Evolutionary conservation across 78 protist genomes (phyloP).

Genomic region (Speleostelium caveatum): DNA sequence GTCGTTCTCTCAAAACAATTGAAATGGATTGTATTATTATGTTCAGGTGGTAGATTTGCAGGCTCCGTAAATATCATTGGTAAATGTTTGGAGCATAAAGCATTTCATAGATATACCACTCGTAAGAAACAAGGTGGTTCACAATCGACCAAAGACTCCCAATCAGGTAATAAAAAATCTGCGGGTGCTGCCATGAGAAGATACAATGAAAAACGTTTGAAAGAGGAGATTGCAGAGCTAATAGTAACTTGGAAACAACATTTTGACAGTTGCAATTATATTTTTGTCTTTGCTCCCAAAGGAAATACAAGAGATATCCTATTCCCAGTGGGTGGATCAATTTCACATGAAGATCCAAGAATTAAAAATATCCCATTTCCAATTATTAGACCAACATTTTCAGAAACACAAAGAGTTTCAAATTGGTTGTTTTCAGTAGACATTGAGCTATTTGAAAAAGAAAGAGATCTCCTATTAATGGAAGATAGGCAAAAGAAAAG

Average conservation of each 20-base stretch:
- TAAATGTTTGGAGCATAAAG: conserved; percentile 77
- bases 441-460: conserved; percentile 42
- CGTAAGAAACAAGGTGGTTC: conserved; percentile 89
- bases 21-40: conserved; percentile 26
- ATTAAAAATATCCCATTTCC: conserved; percentile 65
- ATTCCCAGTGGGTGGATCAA: conserved; percentile 18
- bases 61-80: conserved; percentile 34
- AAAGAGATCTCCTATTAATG: too few relatives aligned
- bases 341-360: conserved; percentile 36
- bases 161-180: conserved; percentile 34
- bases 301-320: conserved; percentile 57
- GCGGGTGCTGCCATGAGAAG: conserved; percentile 77
- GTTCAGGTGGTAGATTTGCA: conserved; percentile 76
- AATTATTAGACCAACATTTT: conserved; percentile 59
- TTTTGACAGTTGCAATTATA: conserved; percentile 8
- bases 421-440: conserved; percentile 34
- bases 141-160: conserved; percentile 78
- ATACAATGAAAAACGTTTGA: conserved; percentile 56
- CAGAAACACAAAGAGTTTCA: conserved; percentile 62
- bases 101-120: conserved; percentile 81
- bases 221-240: conserved; percentile 27
- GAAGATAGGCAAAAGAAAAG: conserved; percentile 1
- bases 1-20: background rate
- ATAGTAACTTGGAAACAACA: conserved; percentile 41
- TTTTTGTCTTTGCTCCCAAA: conserved; percentile 72